Percentiles rank a stretch among this genome's conserved stretches.
These are phyloP conservation scores for Plasmodium adleri DNA, from an alignment of 169 alveolate species.

Conservation along the genomic window DNA sequence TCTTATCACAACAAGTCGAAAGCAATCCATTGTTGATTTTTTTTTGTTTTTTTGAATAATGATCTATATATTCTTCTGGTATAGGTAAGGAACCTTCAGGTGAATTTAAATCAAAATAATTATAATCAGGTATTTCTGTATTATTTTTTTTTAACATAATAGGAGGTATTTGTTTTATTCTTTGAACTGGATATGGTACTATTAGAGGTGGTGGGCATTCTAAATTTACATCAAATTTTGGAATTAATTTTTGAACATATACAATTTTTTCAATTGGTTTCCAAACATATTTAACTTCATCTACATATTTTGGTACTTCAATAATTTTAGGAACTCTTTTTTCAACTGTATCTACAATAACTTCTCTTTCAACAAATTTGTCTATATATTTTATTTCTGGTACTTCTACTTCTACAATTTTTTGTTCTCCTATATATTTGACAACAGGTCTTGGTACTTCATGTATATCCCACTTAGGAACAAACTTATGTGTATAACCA, in stretches of 20 bases:
- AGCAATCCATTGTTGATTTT: background rate
- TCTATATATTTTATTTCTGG: slow-evolving; percentile 89
- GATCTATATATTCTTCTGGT: slow-evolving; percentile 80
- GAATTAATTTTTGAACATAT: slow-evolving; percentile 87
- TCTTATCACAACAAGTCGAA: slow-evolving; percentile 32
- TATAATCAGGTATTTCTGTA: slow-evolving; percentile 72
- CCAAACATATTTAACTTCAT: slow-evolving; percentile 89
- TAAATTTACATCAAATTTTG: slow-evolving; percentile 88
- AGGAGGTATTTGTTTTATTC: slow-evolving; percentile 88
- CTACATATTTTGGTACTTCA: slow-evolving; percentile 88
- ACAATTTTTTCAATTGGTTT: slow-evolving; percentile 89
- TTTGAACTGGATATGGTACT: slow-evolving; percentile 89
- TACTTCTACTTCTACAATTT: slow-evolving; percentile 87
- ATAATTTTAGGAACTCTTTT: slow-evolving; percentile 89
- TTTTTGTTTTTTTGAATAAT: slow-evolving; percentile 50
- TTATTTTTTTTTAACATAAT: slow-evolving; percentile 84
- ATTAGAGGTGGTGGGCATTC: slow-evolving; percentile 91
- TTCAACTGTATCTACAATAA: slow-evolving; percentile 89
- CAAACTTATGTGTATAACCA: slow-evolving; percentile 89
- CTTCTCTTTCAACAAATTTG: slow-evolving; percentile 87
- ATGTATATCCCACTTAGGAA: slow-evolving; percentile 90
- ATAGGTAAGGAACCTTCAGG: slow-evolving; percentile 86
- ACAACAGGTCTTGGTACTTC: slow-evolving; percentile 91
- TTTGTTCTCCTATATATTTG: slow-evolving; percentile 89
- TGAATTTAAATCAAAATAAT: slow-evolving; percentile 69